Conservation (phyloP, 805 yeast species). For the Debaryomyces tyrocola region DNA sequence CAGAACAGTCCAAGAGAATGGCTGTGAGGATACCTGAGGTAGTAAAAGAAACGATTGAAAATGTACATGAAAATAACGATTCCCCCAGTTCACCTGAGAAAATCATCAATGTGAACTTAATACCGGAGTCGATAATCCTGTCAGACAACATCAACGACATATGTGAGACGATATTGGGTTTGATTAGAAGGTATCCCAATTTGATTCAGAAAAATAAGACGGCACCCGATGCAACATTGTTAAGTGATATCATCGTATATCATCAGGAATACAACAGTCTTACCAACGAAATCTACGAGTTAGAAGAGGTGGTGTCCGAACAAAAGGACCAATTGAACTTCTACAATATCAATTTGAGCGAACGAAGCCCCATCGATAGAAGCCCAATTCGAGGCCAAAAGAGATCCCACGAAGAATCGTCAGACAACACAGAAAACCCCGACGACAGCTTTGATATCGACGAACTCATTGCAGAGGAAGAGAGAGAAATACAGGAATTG, state of each 20-base stretch:
- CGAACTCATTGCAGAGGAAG: conserved; percentile 45
- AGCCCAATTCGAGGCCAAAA: conserved; percentile 15
- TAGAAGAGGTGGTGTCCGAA: conserved; percentile 42
- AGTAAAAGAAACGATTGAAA: conserved; percentile 1
- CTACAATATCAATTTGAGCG: conserved; percentile 16
- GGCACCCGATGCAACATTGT: conserved; percentile 8
- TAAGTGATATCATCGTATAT: conserved; percentile 34
- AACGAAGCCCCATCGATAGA: conserved; percentile 8
- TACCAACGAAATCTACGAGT: conserved; percentile 38
- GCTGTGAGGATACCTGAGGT: conserved; percentile 30
- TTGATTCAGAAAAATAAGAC: conserved; percentile 21
- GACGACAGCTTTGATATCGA: conserved; percentile 27
- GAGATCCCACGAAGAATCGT: conserved; percentile 5
- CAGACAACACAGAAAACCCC: neutral
- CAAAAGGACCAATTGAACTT: conserved; percentile 42
- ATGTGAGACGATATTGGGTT: conserved; percentile 41
- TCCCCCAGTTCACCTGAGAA: neutral
- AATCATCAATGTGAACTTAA: neutral
- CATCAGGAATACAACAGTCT: conserved; percentile 38
- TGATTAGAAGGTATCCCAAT: conserved; percentile 26
- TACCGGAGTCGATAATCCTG: conserved; percentile 1
- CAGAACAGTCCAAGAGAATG: conserved; percentile 21
- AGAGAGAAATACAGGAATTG: conserved; percentile 43
- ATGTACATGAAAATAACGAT: neutral
- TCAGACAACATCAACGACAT: conserved; percentile 38